These are phyloP conservation scores for Mrakia hoshinonis DNA, from an alignment of 768 basidiomycete species.

Conservation along the genomic window DNA sequence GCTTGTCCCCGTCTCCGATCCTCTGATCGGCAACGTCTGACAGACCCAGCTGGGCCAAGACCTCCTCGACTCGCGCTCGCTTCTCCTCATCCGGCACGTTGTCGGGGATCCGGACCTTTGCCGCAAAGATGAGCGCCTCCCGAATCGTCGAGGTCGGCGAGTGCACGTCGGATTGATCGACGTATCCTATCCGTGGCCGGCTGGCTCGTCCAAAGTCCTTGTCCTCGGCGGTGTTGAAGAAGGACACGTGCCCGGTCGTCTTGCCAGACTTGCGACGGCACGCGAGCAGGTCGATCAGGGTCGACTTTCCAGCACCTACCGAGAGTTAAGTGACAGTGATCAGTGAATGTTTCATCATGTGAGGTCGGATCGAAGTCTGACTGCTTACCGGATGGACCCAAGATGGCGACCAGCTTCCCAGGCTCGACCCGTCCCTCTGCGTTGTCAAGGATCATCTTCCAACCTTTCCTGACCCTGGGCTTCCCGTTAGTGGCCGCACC, in stretches of 20 bases:
- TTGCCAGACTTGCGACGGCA: conserved; percentile 69
- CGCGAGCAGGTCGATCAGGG: conserved; percentile 81
- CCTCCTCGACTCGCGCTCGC: conserved; percentile 46
- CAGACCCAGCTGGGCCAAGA: conserved; percentile 73
- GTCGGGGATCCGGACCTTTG: conserved; percentile 69
- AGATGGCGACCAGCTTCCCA: conserved; percentile 80
- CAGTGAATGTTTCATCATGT: not conserved
- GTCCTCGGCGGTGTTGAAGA: conserved; percentile 40
- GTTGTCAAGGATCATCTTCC: conserved; percentile 60
- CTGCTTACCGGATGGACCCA: conserved; percentile 52
- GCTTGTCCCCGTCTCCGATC: conserved; percentile 53
- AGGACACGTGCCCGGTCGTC: conserved; percentile 57
- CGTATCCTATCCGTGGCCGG: not conserved
- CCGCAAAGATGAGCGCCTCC: conserved; percentile 76
- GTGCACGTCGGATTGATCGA: conserved; percentile 58
- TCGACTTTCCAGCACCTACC: conserved; percentile 76
- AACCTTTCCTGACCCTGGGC: conserved; percentile 35
- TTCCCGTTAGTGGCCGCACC: not conserved
- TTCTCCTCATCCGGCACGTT: conserved; percentile 37
- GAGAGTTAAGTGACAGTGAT: not conserved
- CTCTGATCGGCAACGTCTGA: conserved; percentile 57
- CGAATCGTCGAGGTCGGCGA: conserved; percentile 69
- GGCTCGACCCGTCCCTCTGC: conserved; percentile 63
- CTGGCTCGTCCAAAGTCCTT: not conserved
- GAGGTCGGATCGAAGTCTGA: too few relatives aligned